Evolutionary conservation across 345 rosid species (phyloP).

Genomic region (Jatropha curcas): DNA sequence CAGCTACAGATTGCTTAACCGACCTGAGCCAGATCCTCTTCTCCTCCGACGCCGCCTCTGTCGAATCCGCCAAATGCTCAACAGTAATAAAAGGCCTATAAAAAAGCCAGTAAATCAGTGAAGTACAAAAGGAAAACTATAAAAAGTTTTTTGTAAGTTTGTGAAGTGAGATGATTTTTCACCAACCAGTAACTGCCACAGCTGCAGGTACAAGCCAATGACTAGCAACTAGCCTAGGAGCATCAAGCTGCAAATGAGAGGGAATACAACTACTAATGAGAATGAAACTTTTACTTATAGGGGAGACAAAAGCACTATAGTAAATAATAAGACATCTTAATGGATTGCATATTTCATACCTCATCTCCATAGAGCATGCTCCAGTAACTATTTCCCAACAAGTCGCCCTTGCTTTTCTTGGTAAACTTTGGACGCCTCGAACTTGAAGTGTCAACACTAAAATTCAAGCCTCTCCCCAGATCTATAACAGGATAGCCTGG

Average conservation of each 20-base stretch:
- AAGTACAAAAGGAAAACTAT: not conserved
- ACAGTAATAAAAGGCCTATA: slow-evolving; percentile 58
- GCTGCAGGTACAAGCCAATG: slow-evolving; percentile 80
- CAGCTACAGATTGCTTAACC: slow-evolving; percentile 45
- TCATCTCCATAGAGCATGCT: slow-evolving; percentile 68
- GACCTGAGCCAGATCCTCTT: slow-evolving; percentile 58
- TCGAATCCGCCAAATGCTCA: slow-evolving; percentile 76
- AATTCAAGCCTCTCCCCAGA: slow-evolving; percentile 57
- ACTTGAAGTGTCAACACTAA: slow-evolving; percentile 37
- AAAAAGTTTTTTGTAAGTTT: not conserved
- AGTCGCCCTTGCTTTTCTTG: slow-evolving; percentile 38
- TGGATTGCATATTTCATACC: slow-evolving; percentile 41
- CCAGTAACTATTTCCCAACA: slow-evolving; percentile 52
- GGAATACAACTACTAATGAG: not conserved
- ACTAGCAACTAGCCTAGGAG: slow-evolving; percentile 63
- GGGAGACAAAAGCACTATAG: not conserved
- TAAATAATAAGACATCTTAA: not conserved
- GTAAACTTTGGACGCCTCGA: slow-evolving; percentile 38
- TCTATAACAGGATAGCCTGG: slow-evolving; percentile 72
- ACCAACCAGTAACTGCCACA: slow-evolving; percentile 64
- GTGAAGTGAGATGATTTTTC: not conserved
- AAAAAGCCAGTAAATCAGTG: slow-evolving; percentile 17
- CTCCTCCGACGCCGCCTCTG: slow-evolving; percentile 74
- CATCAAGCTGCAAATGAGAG: slow-evolving; percentile 59
- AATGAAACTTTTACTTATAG: not conserved